Percentiles rank a stretch among this genome's conserved stretches.
phyloP scores from a whole-genome alignment of 805 yeast species.

The Starmera caribaea region DNA sequence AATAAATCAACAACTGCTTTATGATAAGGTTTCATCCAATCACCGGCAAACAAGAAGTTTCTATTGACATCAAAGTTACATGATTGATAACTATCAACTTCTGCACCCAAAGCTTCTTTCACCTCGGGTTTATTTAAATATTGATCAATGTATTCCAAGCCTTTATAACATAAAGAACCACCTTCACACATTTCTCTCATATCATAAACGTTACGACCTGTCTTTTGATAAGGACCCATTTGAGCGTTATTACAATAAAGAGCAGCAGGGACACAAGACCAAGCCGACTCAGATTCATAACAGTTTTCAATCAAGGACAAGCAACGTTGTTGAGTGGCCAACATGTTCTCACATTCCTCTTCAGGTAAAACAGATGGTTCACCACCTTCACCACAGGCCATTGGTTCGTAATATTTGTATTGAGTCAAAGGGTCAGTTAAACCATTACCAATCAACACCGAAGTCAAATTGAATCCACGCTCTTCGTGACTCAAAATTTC shows the following conservation, averaged over 20 bases:
- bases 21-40: slow-evolving; percentile 88
- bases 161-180: slow-evolving; percentile 66
- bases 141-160: slow-evolving; percentile 60
- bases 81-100: slow-evolving; percentile 65
- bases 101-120: slow-evolving; percentile 79
- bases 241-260: slow-evolving; percentile 82
- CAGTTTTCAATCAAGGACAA: slow-evolving; percentile 65
- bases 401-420: slow-evolving; percentile 72
- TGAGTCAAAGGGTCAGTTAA: slow-evolving; percentile 79
- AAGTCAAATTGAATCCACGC: slow-evolving; percentile 53
- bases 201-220: slow-evolving; percentile 90
- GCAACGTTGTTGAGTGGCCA: slow-evolving; percentile 66
- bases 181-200: slow-evolving; percentile 75
- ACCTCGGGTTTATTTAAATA: slow-evolving; percentile 75
- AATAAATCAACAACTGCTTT: slow-evolving; percentile 61
- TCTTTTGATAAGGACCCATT: slow-evolving; percentile 70
- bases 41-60: slow-evolving; percentile 80
- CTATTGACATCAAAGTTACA: slow-evolving; percentile 74
- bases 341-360: slow-evolving; percentile 70
- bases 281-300: slow-evolving; percentile 61
- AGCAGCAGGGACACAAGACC: slow-evolving; percentile 88
- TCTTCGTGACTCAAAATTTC: slow-evolving; percentile 66
- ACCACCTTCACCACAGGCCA: slow-evolving; percentile 95
- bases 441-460: slow-evolving; percentile 86
- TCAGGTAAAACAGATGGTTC: slow-evolving; percentile 67